Conservation (phyloP, 1,284 basidiomycete species). For the Austropuccinia psidii region DNA sequence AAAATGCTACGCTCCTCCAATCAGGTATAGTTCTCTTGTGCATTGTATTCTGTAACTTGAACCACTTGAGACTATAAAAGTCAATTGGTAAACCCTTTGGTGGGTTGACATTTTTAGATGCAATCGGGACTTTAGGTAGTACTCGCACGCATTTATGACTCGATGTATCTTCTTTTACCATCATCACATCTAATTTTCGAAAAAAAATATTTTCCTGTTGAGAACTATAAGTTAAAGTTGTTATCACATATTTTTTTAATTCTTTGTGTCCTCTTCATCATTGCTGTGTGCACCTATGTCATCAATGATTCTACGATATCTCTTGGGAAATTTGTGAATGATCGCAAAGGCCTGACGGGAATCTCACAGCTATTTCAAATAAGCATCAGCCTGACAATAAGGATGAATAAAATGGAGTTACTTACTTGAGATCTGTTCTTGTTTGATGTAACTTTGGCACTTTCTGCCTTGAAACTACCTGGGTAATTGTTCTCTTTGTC, state of each 20-base stretch:
- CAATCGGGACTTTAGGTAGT: not conserved
- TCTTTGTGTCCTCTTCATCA: not conserved
- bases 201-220: constrained; percentile 2
- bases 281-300: constrained; percentile 4
- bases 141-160: not conserved
- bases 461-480: no score
- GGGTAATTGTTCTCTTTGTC: no score
- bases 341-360: not conserved
- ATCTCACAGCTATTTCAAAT: not conserved
- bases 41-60: not conserved
- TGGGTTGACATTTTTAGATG: not conserved
- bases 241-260: not conserved
- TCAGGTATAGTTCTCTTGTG: not conserved
- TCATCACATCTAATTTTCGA: not conserved
- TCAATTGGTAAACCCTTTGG: constrained; percentile 17
- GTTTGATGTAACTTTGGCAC: no score
- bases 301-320: not conserved
- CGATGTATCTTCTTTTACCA: not conserved
- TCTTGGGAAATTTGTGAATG: not conserved
- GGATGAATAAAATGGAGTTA: no score
- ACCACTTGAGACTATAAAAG: constrained; percentile 12
- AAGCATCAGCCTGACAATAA: not conserved
- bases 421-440: no score
- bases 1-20: not conserved
- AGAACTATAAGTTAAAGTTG: constrained; percentile 2